Percentiles rank a stretch among this genome's conserved stretches.
Conservation (phyloP, 2,329 filamentous ascomycete species). For the Harringtonia lauricola region DNA sequence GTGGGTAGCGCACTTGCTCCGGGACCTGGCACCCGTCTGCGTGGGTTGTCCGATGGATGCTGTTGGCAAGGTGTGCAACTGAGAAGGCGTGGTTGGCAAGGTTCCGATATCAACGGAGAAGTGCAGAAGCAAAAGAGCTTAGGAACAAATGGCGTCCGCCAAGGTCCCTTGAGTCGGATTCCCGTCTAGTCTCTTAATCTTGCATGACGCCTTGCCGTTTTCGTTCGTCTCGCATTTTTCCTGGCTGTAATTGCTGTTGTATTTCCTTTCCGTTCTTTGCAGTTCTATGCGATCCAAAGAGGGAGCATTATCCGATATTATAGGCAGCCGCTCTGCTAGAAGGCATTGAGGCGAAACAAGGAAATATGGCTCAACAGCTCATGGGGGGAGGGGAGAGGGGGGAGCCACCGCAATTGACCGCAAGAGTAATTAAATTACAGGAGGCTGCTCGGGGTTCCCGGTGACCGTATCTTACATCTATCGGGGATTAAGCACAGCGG, state of each 20-base stretch:
- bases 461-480: background rate
- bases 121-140: background rate
- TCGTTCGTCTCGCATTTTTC: background rate
- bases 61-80: background rate
- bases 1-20: too few relatives aligned
- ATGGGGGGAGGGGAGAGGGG: background rate
- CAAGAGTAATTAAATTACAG: background rate
- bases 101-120: background rate
- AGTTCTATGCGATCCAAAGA: background rate
- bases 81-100: background rate
- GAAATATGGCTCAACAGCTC: too few relatives aligned
- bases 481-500: too few relatives aligned
- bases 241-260: background rate
- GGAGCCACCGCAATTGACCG: background rate
- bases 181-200: constrained; percentile 5
- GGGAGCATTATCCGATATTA: too few relatives aligned
- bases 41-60: background rate
- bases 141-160: background rate
- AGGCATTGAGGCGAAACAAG: too few relatives aligned
- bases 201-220: constrained; percentile 11
- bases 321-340: too few relatives aligned
- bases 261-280: background rate
- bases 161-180: background rate
- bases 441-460: background rate
- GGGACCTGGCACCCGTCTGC: background rate